Base-by-base conservation (phyloP, 306 rosid species). In the Prunus padus region DNA sequence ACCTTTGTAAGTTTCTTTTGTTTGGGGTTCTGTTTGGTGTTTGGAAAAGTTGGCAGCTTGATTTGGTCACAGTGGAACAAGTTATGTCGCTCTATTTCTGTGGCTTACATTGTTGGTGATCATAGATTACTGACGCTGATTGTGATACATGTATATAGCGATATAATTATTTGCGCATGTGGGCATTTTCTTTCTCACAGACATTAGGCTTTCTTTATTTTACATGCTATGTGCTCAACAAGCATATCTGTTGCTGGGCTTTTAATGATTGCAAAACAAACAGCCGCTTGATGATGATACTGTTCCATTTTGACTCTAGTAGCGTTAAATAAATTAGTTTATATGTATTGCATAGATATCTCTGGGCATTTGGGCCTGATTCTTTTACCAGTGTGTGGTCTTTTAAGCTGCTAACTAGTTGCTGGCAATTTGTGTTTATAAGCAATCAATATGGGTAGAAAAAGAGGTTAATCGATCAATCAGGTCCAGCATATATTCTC, bases 181-280 rank as follows among this genome's bases (percentile, higher is more conserved):
- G n/a, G n/a, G n/a, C n/a, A n/a, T n/a, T n/a, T n/a, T n/a, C n/a
- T n/a, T n/a, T n/a, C n/a, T n/a, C n/a, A n/a, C n/a, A n/a, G n/a
- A n/a, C n/a, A 20, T 20, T 20, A 54, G 46, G 15, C 2, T 70
- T 50, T 49, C 3, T 52, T 66, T 18, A 18, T 33, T 25, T 8
- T 19, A 3, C 42, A 69, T 49, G 28, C 44, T 57, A 19, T 45
- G 20, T 18, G 30, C 50, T 62, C 31, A 23, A 30, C 56, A 22
- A 23, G 31, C 54, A 42, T 76, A 14, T 47, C 61, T 67, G 30
- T 56, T 65, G 56, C 73, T 65, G 45, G 46, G 62, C 8, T 23
- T 70, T 52, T 11, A n/a, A 49, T n/a, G 64, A 19, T 76, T 49
- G 26, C n/a, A n/a, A n/a, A n/a, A n/a, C 64, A 67, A 52, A 55